A percentile compares a stretch with the other conserved stretches of the same genome.
Conservation (phyloP, 768 basidiomycete species). For the Coprinopsis strossmayeri region DNA sequence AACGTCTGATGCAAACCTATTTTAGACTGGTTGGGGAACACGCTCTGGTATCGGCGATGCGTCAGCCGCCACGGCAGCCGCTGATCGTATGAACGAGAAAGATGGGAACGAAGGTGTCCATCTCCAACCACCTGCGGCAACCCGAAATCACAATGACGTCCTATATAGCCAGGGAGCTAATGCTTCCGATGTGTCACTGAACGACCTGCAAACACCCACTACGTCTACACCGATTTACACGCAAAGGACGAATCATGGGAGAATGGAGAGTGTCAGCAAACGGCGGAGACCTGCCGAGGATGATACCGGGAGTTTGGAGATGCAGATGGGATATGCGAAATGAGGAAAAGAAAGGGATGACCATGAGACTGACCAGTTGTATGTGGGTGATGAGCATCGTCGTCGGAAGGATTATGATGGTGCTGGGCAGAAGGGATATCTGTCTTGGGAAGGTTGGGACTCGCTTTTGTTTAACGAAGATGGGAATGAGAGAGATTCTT, state of each 20-base stretch:
- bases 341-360: background rate
- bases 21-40: slow-evolving; percentile 90
- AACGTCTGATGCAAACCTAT: slow-evolving; percentile 4
- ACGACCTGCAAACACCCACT: slow-evolving; percentile 3
- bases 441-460: background rate
- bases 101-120: slow-evolving; percentile 20
- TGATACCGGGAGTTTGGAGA: slow-evolving; percentile 10
- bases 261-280: slow-evolving; percentile 3
- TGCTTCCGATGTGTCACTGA: slow-evolving; percentile 9
- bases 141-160: slow-evolving; percentile 14
- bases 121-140: slow-evolving; percentile 12
- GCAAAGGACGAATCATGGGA: slow-evolving; percentile 3
- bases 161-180: slow-evolving; percentile 20
- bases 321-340: slow-evolving; percentile 4
- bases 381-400: background rate
- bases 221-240: slow-evolving; percentile 3
- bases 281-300: slow-evolving; percentile 8
- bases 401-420: background rate
- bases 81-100: slow-evolving; percentile 36
- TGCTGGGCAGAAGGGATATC: background rate
- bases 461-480: background rate
- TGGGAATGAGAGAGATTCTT: background rate
- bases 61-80: slow-evolving; percentile 65
- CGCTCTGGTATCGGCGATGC: slow-evolving; percentile 88
- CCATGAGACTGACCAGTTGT: too few relatives aligned